phyloP scores from a whole-genome alignment of 2,329 filamentous ascomycete genomes.

The Fusarium sp. region DNA sequence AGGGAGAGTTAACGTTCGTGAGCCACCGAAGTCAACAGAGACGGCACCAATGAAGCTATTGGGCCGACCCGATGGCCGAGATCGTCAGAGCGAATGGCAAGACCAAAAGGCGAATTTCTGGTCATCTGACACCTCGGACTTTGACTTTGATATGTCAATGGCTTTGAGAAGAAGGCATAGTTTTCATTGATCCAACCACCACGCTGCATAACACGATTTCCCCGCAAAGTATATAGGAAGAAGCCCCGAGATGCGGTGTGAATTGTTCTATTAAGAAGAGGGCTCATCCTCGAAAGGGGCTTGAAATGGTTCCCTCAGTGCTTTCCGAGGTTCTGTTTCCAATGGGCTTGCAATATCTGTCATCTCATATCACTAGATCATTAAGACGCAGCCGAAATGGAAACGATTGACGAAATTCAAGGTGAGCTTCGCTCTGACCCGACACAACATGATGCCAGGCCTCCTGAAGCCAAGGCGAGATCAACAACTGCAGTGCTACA shows the following conservation, averaged over 20 bases:
- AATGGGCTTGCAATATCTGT: not conserved
- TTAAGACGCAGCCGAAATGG: not conserved
- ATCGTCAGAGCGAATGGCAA: not conserved
- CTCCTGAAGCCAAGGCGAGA: not conserved
- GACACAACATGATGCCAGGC: not conserved
- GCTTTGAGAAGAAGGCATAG: not conserved
- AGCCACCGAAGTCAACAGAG: not conserved
- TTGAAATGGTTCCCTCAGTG: not conserved
- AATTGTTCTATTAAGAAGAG: not conserved
- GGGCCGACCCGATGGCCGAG: not conserved
- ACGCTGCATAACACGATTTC: not conserved
- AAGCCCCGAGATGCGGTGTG: not conserved
- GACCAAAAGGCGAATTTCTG: not conserved
- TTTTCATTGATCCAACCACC: not conserved
- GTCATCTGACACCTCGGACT: too few species aligned
- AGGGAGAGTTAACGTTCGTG: not conserved
- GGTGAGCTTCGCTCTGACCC: not conserved
- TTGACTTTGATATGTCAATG: not conserved
- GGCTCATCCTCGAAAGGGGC: not conserved
- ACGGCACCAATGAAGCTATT: not conserved
- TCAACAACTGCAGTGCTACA: slow-evolving; percentile 18
- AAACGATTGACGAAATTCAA: not conserved
- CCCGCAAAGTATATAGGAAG: not conserved
- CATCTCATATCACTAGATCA: not conserved
- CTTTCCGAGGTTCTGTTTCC: not conserved